Evolutionary conservation across 176 grass and related monocot genomes (phyloP), one percentile per base, ranked within the genome.

Genomic region (Hsuehochloa calcarea): DNA sequence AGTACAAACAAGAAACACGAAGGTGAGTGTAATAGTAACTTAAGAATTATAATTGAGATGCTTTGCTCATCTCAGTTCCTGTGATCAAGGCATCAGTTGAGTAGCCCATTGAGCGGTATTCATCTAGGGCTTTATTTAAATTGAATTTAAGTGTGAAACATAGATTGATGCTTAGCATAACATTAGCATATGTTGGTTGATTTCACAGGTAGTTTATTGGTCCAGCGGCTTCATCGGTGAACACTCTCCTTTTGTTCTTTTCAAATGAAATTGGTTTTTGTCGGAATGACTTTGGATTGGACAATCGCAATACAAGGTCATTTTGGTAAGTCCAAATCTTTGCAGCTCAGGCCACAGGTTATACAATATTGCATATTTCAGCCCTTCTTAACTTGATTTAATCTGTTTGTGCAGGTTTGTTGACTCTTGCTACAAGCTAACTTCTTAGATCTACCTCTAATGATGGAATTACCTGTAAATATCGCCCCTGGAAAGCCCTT

Each of bases 271-370:
- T 61, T 81, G n/a, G 1, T 81, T 59, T 38, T 70, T 69, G n/a
- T 60, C 35, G 19, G 50, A 74, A 81, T 68, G 59, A 58, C 63
- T 75, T 74, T 41, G 15, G 62, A 75, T 74, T 49, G 16, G 40
- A 68, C 15, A 2, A 37, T 67, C 69, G 13, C 0, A 61, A 43
- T 81, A 41, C 62, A 23, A 68, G 70, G 34, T 89, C 63, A 43
- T 85, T 89, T 81, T 70, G 88, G 82, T 85, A 85, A 85, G 88
- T 72, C 75, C 15, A 68, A 5, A 47, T 49, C 5, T 70, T 23
- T 7, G 0, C 12, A 89, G 5, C 39, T 69, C 1, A 67, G 20
- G 12, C 20, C 4, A 35, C 19, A 27, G 27, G 31, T 45, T 35
- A 5, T 34, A 23, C 74, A 31, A 3, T 34, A 8, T 3, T 52